These are phyloP conservation scores for Balakata baccata DNA, from an alignment of 345 rosid species.

Conservation along the genomic window DNA sequence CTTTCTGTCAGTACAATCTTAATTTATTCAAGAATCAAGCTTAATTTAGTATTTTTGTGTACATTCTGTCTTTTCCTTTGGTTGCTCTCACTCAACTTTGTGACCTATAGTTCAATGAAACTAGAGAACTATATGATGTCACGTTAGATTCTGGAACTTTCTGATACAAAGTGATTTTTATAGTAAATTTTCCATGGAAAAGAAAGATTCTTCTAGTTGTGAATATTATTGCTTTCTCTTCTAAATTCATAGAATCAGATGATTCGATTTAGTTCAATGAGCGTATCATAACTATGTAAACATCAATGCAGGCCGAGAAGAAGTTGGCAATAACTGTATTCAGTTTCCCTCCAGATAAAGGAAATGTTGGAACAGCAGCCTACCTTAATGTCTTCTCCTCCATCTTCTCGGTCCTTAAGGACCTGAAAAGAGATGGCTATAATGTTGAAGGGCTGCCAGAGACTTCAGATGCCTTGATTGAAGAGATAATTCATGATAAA, in stretches of 20 bases:
- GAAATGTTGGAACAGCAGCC: slow-evolving; percentile 93
- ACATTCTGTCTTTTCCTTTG: not conserved
- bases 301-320: slow-evolving; percentile 69
- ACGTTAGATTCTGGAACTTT: not conserved
- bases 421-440: slow-evolving; percentile 81
- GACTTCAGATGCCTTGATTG: slow-evolving; percentile 84
- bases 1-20: not conserved
- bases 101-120: not conserved
- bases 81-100: not conserved
- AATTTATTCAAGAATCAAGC: not conserved
- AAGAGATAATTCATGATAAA: slow-evolving; percentile 87
- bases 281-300: slow-evolving; percentile 19
- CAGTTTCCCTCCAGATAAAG: slow-evolving; percentile 99
- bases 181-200: not conserved
- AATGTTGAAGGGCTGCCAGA: slow-evolving; percentile 87
- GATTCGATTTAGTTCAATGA: not conserved
- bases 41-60: not conserved
- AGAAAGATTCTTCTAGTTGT: no score
- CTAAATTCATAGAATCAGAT: not conserved
- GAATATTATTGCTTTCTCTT: not conserved
- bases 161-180: not conserved
- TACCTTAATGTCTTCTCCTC: slow-evolving; percentile 94
- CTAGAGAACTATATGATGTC: not conserved
- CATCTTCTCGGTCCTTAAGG: slow-evolving; percentile 80
- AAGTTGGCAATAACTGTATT: slow-evolving; percentile 90